Evolutionary conservation across 257 asterid genomes (phyloP), one percentile per base, ranked within the genome.

Genomic region (Solanum peruvianum): DNA sequence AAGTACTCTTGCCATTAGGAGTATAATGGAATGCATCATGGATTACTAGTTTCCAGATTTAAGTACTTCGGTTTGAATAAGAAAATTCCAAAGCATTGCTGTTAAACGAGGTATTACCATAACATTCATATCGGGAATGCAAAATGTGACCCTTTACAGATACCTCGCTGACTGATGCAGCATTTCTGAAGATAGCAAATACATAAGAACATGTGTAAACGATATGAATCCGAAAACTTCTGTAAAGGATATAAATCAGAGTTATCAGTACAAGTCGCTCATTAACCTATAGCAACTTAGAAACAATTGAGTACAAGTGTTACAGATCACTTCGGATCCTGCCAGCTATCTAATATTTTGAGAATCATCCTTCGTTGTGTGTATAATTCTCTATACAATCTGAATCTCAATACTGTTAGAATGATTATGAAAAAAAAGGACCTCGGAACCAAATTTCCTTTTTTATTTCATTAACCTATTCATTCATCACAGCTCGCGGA

Each of bases 301-400:
- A 56, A 90, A 90, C 92, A 91, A 90, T 86, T 49, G 89, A 90
- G 86, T 88, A 89, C 86, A 70, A 67, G 66, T 73, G 86, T 70
- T 88, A 87, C 78, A 89, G 91, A 93, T 90, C 91, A 83, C 86
- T 77, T 92, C 83, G 37, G 92, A 91, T 88, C 93, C 91, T 92
- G 91, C 81, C 91, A 92, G 88, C 91, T 89, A 92, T 84, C 92
- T 88, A 89, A 83, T 27, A 60, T 88, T 88, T 81, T 78, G 86
- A 89, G 90, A 91, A 89, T 86, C 84, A 56, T 71, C 86, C 87
- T 81, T 73, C 85, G 89, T 89, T 89, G 90, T 92, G 89, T 91
- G 87, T 87, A 86, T 87, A 90, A 92, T 89, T 90, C 93, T 94
- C 93, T 94, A 90, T 93, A 93, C 95, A 92, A 78, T 89, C 88